Conservation (phyloP, 495 filamentous ascomycete species). For the Xylaria flabelliformis region DNA sequence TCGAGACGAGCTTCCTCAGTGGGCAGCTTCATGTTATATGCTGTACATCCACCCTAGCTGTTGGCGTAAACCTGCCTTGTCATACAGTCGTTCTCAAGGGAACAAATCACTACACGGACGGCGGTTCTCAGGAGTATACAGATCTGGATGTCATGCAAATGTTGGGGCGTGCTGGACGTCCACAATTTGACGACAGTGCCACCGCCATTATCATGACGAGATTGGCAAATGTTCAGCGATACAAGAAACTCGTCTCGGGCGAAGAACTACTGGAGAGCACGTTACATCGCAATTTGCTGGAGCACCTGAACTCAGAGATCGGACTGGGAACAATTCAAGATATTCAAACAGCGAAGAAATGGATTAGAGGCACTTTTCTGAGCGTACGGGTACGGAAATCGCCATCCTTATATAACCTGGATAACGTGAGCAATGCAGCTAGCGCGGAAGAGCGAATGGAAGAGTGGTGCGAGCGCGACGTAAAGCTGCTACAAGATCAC, state of each 20-base stretch:
- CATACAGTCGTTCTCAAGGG: slow-evolving; percentile 94
- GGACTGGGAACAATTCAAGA: slow-evolving; percentile 79
- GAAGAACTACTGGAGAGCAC: slow-evolving; percentile 86
- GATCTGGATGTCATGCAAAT: slow-evolving; percentile 98
- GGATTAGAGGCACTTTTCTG: slow-evolving; percentile 88
- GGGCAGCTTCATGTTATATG: slow-evolving; percentile 88
- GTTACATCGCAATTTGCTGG: slow-evolving; percentile 85
- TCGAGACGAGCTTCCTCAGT: slow-evolving; percentile 77
- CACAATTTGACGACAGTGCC: slow-evolving; percentile 89
- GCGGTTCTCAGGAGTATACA: slow-evolving; percentile 73
- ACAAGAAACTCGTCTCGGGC: slow-evolving; percentile 84
- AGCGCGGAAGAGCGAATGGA: slow-evolving; percentile 73
- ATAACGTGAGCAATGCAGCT: slow-evolving; percentile 44
- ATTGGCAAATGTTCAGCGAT: slow-evolving; percentile 68
- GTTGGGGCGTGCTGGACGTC: slow-evolving; percentile 90
- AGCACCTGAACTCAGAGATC: slow-evolving; percentile 94
- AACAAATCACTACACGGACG: slow-evolving; percentile 74
- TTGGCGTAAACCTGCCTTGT: slow-evolving; percentile 93
- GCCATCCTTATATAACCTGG: slow-evolving; percentile 76
- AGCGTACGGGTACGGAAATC: slow-evolving; percentile 82
- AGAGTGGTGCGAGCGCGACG: slow-evolving; percentile 80
- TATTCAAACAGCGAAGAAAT: slow-evolving; percentile 73
- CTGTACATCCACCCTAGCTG: slow-evolving; percentile 92
- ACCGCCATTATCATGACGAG: slow-evolving; percentile 88
- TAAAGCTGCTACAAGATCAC: slow-evolving; percentile 69